Evolutionary conservation across 176 grass and related monocot species (phyloP).

Genomic region (Olyra latifolia): DNA sequence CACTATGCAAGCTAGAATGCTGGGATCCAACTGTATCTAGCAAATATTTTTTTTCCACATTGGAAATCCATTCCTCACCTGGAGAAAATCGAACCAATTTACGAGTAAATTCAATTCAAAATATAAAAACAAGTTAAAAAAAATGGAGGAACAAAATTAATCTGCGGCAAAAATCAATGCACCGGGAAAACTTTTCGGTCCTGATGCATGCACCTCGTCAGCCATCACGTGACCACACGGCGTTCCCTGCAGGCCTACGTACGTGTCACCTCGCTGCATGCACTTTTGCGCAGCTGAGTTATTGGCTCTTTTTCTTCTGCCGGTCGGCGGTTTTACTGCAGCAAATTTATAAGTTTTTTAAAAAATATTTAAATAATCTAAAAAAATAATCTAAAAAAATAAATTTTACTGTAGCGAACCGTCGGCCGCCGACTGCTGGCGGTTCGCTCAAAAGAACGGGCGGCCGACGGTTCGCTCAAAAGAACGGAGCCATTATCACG

Average conservation of each 20-base stretch:
- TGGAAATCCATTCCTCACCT: background rate
- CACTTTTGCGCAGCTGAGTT: background rate
- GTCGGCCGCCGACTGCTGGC: too few species aligned
- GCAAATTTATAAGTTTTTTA: too few species aligned
- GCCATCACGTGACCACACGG: background rate
- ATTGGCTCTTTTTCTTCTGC: too few species aligned
- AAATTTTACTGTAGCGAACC: too few species aligned
- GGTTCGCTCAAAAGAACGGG: too few species aligned
- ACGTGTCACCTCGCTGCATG: constrained; percentile 9
- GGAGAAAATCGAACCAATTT: background rate
- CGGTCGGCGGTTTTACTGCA: too few species aligned
- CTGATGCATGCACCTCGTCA: background rate
- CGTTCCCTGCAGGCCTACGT: background rate
- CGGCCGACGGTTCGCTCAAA: too few species aligned
- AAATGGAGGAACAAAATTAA: background rate
- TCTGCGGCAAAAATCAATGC: background rate
- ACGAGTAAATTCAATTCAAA: background rate
- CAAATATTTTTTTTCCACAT: background rate
- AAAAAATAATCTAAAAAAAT: too few species aligned
- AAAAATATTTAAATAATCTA: too few species aligned
- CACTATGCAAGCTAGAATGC: constrained; percentile 1
- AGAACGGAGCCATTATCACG: too few species aligned
- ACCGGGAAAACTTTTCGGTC: background rate
- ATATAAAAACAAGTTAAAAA: background rate
- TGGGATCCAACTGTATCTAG: background rate